Base-by-base conservation (phyloP, 441 rosid genomes). In the Populus hybrid region DNA sequence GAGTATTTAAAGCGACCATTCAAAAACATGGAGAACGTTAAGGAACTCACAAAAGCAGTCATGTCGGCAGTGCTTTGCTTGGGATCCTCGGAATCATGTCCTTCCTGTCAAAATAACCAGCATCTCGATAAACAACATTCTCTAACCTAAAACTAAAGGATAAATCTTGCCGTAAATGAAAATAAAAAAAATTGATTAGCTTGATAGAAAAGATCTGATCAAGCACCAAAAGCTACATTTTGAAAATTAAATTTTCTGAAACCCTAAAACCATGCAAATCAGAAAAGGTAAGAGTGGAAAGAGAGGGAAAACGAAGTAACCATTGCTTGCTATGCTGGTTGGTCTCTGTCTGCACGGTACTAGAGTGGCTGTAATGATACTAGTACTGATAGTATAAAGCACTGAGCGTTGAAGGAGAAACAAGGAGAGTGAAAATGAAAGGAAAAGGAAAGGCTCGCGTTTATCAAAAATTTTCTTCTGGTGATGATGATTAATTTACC, bases 11-110 rank as follows among this genome's bases (percentile, higher is more conserved):
- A 72, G 28, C 9, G 68, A 76, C 72, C 18, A 56, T 59, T 67
- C 3, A 18, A 24, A 68, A 29, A 68, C 36, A n/a, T 3, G 9
- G 38, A 78, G 80, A 69, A 72, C 50, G 77, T 64, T 18, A 35
- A 76, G 76, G 67, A 80, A 86, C 94, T 89, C 80, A 89, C 94
- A 75, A 90, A 90, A 79, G 79, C 90, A 33, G 89, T 88, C 94
- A 90, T 90, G 68, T 90, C 96, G 56, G 90, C 88, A 64, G 90
- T 84, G 85, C 84, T 90, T 76, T 93, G 90, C 88, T 93, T 90
- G 9, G 84, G 79, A 69, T 86, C 91, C 73, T 90, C 91, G 3
- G 90, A 83, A 79, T 87, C 89, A 61, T 89, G 87, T n/a, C 89
- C 90, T 6, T 91, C 93, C 94, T 45, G 56, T 45, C 56, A 45